Evolutionary conservation across 495 filamentous ascomycete genomes (phyloP), one percentile per base, ranked within the genome.

Genomic region (Pyrenula massariospora): DNA sequence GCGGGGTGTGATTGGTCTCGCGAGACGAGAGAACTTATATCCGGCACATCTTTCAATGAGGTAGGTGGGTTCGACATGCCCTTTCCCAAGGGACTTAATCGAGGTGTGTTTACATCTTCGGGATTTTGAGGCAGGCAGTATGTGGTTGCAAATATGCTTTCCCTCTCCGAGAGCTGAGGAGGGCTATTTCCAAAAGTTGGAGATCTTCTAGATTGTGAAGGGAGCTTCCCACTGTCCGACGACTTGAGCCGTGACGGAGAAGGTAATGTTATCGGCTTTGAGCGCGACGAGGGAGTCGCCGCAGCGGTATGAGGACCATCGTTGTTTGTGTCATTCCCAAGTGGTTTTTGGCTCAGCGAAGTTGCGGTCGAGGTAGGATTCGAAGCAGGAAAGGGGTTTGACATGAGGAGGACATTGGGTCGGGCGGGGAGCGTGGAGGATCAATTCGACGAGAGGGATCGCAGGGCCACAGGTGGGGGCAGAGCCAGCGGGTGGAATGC

Each of bases 71-170:
- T 54, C 25, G 57, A 24, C 21, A 31, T 65, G 70, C 70, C 64
- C 54, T 70, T 60, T 57, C 60, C 61, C 50, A 65, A 63, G 48
- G 77, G 72, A 52, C 68, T 73, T 49, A 78, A 66, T 60, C 73
- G 72, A 58, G 81, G 78, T 62, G 77, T 73, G 63, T 61, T 70
- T 51, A 66, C 66, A 60, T 65, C 71, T 60, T 69, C 77, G 56
- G 31, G 15, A 8, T 42, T 15, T 42, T 78, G 77, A 49, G 76
- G 72, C 48, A 69, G 70, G 0, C 77, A 66, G 62, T 84, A 84
- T 57, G 81, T 76, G 1, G 80, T 83, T 49, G 82, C 81, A 61
- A 83, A 84, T 65, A 84, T 84, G 64, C 77, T 81, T 57, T 85
- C 82, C 55, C 82, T 66, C 61, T 85, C 81, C 12, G 79, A 79